Evolutionary conservation across 1,284 basidiomycete genomes (phyloP), one percentile per base, ranked within the genome.

Genomic region (Papiliotrema fonsecae): DNA sequence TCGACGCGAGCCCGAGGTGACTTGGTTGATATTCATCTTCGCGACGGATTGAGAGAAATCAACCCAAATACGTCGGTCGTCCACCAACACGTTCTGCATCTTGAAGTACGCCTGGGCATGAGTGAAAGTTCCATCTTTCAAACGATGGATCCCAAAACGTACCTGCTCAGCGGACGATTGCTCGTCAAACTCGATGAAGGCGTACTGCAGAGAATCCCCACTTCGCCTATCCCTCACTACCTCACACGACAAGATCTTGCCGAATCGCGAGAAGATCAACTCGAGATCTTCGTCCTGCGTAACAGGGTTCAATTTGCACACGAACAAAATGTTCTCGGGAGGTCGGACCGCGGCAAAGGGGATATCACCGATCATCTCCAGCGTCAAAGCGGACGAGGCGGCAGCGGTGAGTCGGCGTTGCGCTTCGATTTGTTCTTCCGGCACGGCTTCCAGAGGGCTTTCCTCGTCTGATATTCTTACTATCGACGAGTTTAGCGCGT

Each of bases 71-170:
- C 96, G 82, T 16, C 55, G 82, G 72, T 99, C 96, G 69, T 99
- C 94, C n/a, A 99, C 88, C 7, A 99, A 77, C 0, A 98, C 94
- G 64, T 97, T 97, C 72, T 98, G 94, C 94, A 99, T 99, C 74
- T 97, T 98, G 77, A 97, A 93, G 73, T 98, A 99, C 14, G 91
- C 94, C 84, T 90, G 45, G 18, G 6, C 21, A 10, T 28, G 26
- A 43, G 21, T 18, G 14, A n/a, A n/a, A n/a, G n/a, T n/a, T n/a
- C n/a, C n/a, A n/a, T n/a, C n/a, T n/a, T n/a, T n/a, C n/a, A n/a
- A n/a, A n/a, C n/a, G n/a, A n/a, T n/a, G n/a, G n/a, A n/a, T n/a
- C n/a, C n/a, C n/a, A n/a, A n/a, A 27, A 32, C 77, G 51, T 54
- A 89, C 88, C 81, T 91, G 84, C 69, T 98, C 94, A 1, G 94